A percentile compares a stretch with the other conserved stretches of the same genome.
Conservation (phyloP, 805 yeast genomes). For the Torulaspora gathmanii region DNA sequence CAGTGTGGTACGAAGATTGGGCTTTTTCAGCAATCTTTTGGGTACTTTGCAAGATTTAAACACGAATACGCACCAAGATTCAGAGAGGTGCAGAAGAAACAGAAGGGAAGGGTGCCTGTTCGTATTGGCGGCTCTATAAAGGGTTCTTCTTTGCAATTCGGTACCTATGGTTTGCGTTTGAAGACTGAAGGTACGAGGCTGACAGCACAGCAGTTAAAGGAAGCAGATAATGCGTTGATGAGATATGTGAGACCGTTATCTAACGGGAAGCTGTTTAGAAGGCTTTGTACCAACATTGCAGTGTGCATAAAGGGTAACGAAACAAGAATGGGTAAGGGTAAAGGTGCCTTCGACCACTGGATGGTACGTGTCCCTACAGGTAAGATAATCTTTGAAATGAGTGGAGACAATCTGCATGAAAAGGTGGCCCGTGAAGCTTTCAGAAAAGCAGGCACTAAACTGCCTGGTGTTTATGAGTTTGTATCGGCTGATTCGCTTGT, state of each 20-base stretch:
- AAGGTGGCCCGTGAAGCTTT: slow-evolving; percentile 84
- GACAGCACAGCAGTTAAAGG: slow-evolving; percentile 81
- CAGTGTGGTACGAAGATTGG: neutral
- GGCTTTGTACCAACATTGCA: slow-evolving; percentile 79
- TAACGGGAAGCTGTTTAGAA: slow-evolving; percentile 65
- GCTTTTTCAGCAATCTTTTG: neutral
- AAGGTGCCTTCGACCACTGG: slow-evolving; percentile 97
- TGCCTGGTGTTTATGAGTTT: slow-evolving; percentile 90
- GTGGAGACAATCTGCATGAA: slow-evolving; percentile 73
- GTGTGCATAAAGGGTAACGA: slow-evolving; percentile 97
- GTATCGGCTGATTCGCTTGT: slow-evolving; percentile 59
- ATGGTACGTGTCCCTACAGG: slow-evolving; percentile 95
- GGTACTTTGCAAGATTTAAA: slow-evolving; percentile 39
- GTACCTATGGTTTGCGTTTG: slow-evolving; percentile 80
- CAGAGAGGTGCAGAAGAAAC: slow-evolving; percentile 53
- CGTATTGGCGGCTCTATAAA: slow-evolving; percentile 91
- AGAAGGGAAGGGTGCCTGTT: slow-evolving; percentile 91
- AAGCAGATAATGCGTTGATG: slow-evolving; percentile 83
- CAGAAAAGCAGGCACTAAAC: slow-evolving; percentile 83
- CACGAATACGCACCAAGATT: slow-evolving; percentile 79
- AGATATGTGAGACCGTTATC: slow-evolving; percentile 71
- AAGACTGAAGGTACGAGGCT: slow-evolving; percentile 84
- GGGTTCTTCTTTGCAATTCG: slow-evolving; percentile 79
- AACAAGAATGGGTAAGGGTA: slow-evolving; percentile 99
- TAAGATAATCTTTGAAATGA: slow-evolving; percentile 80